Base-by-base conservation (phyloP, 1,139 yeast species). In the Zygosaccharomyces sapae region DNA sequence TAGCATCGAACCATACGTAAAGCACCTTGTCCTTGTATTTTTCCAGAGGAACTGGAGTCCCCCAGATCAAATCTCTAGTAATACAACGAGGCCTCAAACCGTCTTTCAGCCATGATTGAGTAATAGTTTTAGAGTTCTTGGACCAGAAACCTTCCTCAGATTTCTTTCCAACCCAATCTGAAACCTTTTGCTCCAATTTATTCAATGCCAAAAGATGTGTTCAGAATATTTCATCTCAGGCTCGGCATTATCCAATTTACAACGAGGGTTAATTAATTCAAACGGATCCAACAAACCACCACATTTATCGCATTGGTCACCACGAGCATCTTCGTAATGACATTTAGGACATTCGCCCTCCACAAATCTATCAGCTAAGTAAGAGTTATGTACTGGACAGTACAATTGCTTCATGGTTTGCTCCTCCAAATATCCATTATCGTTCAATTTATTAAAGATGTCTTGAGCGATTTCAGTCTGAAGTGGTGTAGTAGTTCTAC, bases 1-100 rank as follows among this genome's bases (percentile, higher is more conserved):
- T 80, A 39, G 99, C 99, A 71, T 92, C 99, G 59, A 92, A 92
- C 99, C 99, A 92, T 51, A 92, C 99, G 64, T 92, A 92, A 63
- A 92, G 74, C 12, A 92, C 98, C 71, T 92, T 92, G 45, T 88
- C 83, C 57, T 84, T 81, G 71, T 77, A 92, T 39, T 80, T 81
- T 56, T 86, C 81, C 56, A 86, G 72, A 44, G 98, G 98, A 30
- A 92, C 97, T 3, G 97, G 97, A 7, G 96, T 89, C 66, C 99
- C 99, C 99, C 99, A 92, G 46, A 82, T 81, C 66, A 92, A 78
- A 68, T 92, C 99, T 72, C 99, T 83, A 16, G 98, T 92, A 65
- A 92, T 94, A 73, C 97, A 88, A 70, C 98, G 83, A 52, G 97
- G 92, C 56, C 81, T 83, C 53, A 92, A 78, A 41, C 98, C 98